Percentiles rank a stretch among this genome's conserved stretches.
phyloP scores from a whole-genome alignment of 768 basidiomycete species.

The Termitomyces sp. region DNA sequence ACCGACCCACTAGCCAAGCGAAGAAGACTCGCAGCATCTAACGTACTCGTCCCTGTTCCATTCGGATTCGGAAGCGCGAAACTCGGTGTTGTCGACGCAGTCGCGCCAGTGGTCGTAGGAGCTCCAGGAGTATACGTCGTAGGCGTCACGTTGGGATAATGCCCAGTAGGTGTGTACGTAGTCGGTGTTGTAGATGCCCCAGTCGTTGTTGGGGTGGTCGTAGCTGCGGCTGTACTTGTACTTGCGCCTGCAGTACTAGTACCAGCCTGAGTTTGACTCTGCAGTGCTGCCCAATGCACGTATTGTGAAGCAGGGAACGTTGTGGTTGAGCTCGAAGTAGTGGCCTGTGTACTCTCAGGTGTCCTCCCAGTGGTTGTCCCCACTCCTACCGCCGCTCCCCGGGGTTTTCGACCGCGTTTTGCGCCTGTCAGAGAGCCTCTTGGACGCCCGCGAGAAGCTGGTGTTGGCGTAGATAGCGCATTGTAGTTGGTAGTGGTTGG shows the following conservation, averaged over 20 bases:
- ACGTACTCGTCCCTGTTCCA: conserved; percentile 5
- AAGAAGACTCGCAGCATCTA: conserved; percentile 20
- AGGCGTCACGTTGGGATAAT: conserved; percentile 5
- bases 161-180: conserved; percentile 1
- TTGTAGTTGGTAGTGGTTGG: background rate
- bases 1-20: conserved; percentile 15
- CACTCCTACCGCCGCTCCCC: conserved; percentile 25
- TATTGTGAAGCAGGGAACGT: conserved; percentile 1
- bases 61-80: conserved; percentile 7
- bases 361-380: conserved; percentile 1
- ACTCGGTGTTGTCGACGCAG: background rate
- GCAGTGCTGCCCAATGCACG: conserved; percentile 9
- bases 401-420: conserved; percentile 47
- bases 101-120: background rate
- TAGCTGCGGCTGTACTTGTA: background rate
- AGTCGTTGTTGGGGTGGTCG: background rate
- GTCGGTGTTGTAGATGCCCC: background rate
- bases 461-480: conserved; percentile 6
- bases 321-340: background rate
- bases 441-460: conserved; percentile 26
- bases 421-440: conserved; percentile 29
- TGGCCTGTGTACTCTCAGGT: background rate
- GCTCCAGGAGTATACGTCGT: conserved; percentile 1
- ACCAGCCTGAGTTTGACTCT: background rate
- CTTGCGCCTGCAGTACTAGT: background rate